Evolutionary conservation across 371 early-diverging fungal species (phyloP).

Genomic region (Thermomucor indicae-seudaticae): DNA sequence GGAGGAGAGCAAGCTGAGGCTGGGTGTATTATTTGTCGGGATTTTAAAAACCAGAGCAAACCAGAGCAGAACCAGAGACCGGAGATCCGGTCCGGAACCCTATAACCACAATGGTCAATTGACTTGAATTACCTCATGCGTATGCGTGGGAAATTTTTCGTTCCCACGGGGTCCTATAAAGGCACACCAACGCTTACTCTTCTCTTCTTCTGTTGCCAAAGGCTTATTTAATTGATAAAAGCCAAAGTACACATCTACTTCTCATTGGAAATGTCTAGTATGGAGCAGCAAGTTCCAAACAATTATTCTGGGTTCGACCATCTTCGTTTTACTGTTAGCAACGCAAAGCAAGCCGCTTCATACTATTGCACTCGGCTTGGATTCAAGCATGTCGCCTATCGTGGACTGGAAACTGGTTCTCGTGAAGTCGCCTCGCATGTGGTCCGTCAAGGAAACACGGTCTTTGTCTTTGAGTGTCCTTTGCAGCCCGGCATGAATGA

Average conservation of each 20-base stretch:
- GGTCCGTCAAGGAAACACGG: slow-evolving; percentile 74
- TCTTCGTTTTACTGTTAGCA: slow-evolving; percentile 83
- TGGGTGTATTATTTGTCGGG: too few species aligned
- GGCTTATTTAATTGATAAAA: not conserved
- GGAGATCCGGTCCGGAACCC: too few species aligned
- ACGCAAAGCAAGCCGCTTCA: slow-evolving; percentile 94
- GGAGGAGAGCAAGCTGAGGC: too few species aligned
- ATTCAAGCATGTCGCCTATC: slow-evolving; percentile 89
- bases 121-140: too few species aligned
- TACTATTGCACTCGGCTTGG: slow-evolving; percentile 88
- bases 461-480: slow-evolving; percentile 90
- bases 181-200: not conserved
- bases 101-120: too few species aligned
- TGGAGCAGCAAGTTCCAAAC: slow-evolving; percentile 1
- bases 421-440: slow-evolving; percentile 87
- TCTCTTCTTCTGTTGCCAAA: not conserved
- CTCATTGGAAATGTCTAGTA: not conserved
- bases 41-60: too few species aligned
- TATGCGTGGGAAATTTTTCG: not conserved
- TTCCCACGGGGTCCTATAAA: not conserved
- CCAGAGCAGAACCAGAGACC: too few species aligned
- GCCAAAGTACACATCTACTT: not conserved
- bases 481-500: slow-evolving; percentile 79
- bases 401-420: slow-evolving; percentile 92
- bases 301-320: slow-evolving; percentile 66